phyloP scores from a whole-genome alignment of 306 rosid species.

The Vachellia pachyceras region DNA sequence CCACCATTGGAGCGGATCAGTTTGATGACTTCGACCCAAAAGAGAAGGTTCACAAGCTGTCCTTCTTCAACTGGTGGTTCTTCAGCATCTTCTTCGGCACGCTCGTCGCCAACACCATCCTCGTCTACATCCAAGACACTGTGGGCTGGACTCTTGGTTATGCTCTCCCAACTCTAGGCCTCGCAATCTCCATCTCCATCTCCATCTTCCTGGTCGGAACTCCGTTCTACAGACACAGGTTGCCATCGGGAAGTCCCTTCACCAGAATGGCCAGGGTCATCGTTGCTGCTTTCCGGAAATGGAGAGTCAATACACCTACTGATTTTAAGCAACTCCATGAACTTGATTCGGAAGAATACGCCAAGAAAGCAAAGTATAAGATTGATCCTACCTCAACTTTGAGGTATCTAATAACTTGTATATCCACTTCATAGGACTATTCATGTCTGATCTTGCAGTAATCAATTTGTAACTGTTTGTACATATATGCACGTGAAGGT shows the following conservation, averaged over 20 bases:
- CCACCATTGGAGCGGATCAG: constrained; percentile 95
- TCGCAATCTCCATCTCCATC: constrained; percentile 61
- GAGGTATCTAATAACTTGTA: constrained; percentile 40
- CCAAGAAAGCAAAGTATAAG: constrained; percentile 54
- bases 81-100: constrained; percentile 90
- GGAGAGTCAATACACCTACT: constrained; percentile 52
- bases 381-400: constrained; percentile 64
- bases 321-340: constrained; percentile 73
- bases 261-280: constrained; percentile 66
- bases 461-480: too few relatives aligned
- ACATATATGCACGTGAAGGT: constrained; percentile 43
- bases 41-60: constrained; percentile 73
- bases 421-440: background rate
- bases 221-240: constrained; percentile 72
- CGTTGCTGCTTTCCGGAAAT: constrained; percentile 64
- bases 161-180: constrained; percentile 85
- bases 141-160: constrained; percentile 86
- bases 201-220: constrained; percentile 70
- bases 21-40: constrained; percentile 83
- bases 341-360: constrained; percentile 56
- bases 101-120: constrained; percentile 72
- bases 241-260: constrained; percentile 77
- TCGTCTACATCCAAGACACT: constrained; percentile 75
- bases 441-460: background rate
- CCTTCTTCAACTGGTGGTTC: constrained; percentile 98